Conservation (phyloP, 2,329 filamentous ascomycete species). For the Diaporthe nobilis region DNA sequence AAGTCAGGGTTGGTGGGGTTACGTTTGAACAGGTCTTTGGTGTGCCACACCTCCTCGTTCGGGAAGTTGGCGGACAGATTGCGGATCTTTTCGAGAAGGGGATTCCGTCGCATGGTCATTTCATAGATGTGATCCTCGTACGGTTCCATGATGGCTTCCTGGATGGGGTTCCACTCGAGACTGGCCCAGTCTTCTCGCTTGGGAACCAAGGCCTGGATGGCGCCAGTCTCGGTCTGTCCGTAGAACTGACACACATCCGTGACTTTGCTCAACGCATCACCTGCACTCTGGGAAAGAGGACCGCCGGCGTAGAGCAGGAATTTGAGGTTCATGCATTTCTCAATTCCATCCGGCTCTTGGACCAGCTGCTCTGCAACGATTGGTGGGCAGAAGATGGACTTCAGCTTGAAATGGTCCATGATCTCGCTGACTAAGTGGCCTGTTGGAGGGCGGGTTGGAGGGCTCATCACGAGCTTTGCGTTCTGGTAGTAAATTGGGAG, state of each 20-base stretch:
- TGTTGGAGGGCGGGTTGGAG: constrained; percentile 39
- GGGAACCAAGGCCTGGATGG: constrained; percentile 42
- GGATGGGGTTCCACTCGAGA: constrained; percentile 45
- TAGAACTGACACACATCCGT: constrained; percentile 46
- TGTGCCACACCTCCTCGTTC: constrained; percentile 43
- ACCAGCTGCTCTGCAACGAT: constrained; percentile 43
- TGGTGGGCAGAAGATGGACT: constrained; percentile 43
- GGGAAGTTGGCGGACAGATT: constrained; percentile 42
- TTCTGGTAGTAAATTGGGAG: constrained; percentile 43
- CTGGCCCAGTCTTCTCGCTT: constrained; percentile 43
- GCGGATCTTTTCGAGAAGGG: too few species aligned
- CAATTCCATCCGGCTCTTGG: constrained; percentile 39
- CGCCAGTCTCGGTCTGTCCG: constrained; percentile 44
- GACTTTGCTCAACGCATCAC: constrained; percentile 43
- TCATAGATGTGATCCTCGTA: constrained; percentile 43
- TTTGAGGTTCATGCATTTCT: constrained; percentile 42
- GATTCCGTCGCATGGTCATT: constrained; percentile 43
- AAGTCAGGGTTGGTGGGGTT: constrained; percentile 19
- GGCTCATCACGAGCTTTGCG: constrained; percentile 36
- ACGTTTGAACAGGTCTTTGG: constrained; percentile 62
- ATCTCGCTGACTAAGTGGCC: constrained; percentile 39
- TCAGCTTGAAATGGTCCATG: constrained; percentile 43
- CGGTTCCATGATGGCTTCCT: constrained; percentile 43
- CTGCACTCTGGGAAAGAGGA: constrained; percentile 42
- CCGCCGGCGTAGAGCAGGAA: constrained; percentile 46